Evolutionary conservation across 108 stramenopile species (phyloP).

Genomic region (Cyclotella choctawhatcheeana): DNA sequence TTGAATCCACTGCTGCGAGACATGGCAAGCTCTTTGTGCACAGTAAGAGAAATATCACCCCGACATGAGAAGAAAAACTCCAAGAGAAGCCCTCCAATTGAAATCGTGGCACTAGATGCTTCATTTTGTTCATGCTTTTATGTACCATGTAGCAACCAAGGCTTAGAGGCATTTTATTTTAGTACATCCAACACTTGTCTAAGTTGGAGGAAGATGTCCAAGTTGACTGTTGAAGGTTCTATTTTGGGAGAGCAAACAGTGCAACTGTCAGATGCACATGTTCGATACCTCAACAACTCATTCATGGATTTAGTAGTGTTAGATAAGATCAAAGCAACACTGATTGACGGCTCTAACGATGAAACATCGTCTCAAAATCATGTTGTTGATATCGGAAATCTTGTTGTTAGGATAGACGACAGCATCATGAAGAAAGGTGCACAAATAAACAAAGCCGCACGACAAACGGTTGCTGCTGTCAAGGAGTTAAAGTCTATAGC

Average conservation of each 20-base stretch:
- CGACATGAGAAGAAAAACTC: slow-evolving; percentile 1
- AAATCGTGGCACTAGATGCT: slow-evolving; percentile 33
- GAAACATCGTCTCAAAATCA: not conserved
- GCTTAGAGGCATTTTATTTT: slow-evolving; percentile 27
- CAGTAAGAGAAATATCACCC: not conserved
- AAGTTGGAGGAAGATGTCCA: slow-evolving; percentile 3
- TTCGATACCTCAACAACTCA: slow-evolving; percentile 15
- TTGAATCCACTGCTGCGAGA: slow-evolving; percentile 19
- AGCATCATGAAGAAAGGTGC: slow-evolving; percentile 1
- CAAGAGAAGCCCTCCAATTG: slow-evolving; percentile 17
- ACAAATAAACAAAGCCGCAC: slow-evolving; percentile 4
- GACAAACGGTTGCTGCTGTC: slow-evolving; percentile 1
- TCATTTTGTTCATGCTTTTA: slow-evolving; percentile 20
- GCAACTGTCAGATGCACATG: not conserved
- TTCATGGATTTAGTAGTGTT: slow-evolving; percentile 26
- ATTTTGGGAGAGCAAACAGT: slow-evolving; percentile 1
- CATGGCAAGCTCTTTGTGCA: slow-evolving; percentile 8
- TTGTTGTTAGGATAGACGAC: slow-evolving; percentile 6
- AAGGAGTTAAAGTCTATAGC: slow-evolving; percentile 14
- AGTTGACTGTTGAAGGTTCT: not conserved
- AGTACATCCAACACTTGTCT: slow-evolving; percentile 1
- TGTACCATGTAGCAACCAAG: not conserved
- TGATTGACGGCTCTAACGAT: too few species aligned
- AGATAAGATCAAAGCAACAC: slow-evolving; percentile 18
- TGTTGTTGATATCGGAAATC: not conserved